Percentiles rank a stretch among this genome's conserved stretches.
phyloP scores from a whole-genome alignment of 1,139 yeast genomes.

The Scheffersomyces parashehatae region DNA sequence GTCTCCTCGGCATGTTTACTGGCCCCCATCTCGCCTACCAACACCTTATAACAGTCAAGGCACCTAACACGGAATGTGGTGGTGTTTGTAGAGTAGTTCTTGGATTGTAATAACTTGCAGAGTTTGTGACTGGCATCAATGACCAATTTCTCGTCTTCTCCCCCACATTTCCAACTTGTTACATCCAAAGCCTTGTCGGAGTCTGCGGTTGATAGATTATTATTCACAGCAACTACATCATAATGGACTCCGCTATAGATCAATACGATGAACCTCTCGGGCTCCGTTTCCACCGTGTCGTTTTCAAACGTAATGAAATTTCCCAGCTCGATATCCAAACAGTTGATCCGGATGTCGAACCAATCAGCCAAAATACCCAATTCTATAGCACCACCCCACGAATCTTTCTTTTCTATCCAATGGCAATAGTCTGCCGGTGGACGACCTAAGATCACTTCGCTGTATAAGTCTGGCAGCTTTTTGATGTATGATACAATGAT shows the following conservation, averaged over 20 bases:
- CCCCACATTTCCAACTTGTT: slow-evolving; percentile 30
- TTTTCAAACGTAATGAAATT: slow-evolving; percentile 54
- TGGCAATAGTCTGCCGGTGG: slow-evolving; percentile 49
- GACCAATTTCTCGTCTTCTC: slow-evolving; percentile 26
- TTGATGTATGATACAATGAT: slow-evolving; percentile 48
- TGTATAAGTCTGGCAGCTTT: slow-evolving; percentile 46
- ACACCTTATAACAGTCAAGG: slow-evolving; percentile 50
- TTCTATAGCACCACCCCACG: slow-evolving; percentile 92
- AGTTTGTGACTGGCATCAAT: slow-evolving; percentile 41
- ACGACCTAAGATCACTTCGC: slow-evolving; percentile 61
- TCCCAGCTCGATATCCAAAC: slow-evolving; percentile 69
- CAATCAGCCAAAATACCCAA: slow-evolving; percentile 61
- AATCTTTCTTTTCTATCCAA: slow-evolving; percentile 63
- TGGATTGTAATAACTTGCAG: slow-evolving; percentile 46
- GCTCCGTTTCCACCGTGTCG: slow-evolving; percentile 30
- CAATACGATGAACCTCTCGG: slow-evolving; percentile 48
- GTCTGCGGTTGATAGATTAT: slow-evolving; percentile 22
- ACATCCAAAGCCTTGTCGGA: slow-evolving; percentile 28
- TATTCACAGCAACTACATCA: slow-evolving; percentile 56
- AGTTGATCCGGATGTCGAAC: slow-evolving; percentile 54
- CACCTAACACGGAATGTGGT: slow-evolving; percentile 61
- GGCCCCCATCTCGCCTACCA: slow-evolving; percentile 70
- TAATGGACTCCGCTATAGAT: slow-evolving; percentile 78
- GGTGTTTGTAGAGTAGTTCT: slow-evolving; percentile 69
- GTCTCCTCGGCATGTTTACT: slow-evolving; percentile 64